Percentiles rank a stretch among this genome's conserved stretches.
phyloP scores from a whole-genome alignment of 2,329 filamentous ascomycete species.

The Alternaria sp. region DNA sequence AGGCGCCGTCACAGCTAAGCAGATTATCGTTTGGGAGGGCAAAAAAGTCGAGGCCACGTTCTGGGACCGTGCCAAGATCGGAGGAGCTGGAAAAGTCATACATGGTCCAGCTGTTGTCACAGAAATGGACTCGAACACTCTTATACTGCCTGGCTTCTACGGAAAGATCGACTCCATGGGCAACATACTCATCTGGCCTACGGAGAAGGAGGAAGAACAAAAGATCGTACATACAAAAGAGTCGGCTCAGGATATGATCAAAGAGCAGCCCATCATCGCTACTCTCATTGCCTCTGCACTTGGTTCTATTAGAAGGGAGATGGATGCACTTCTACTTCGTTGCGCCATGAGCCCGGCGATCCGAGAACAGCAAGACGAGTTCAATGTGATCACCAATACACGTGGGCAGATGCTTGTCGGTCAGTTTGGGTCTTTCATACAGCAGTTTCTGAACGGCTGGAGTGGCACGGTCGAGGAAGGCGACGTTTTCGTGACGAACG shows the following conservation, averaged over 20 bases:
- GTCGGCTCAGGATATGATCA: constrained; percentile 50
- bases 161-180: constrained; percentile 60
- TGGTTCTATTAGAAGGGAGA: constrained; percentile 59
- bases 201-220: constrained; percentile 40
- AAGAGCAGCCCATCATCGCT: constrained; percentile 54
- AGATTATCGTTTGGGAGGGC: constrained; percentile 54
- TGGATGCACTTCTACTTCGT: constrained; percentile 62
- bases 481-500: constrained; percentile 62
- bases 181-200: constrained; percentile 59
- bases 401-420: constrained; percentile 62
- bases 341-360: constrained; percentile 62
- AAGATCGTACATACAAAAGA: constrained; percentile 49
- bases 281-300: constrained; percentile 58
- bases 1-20: constrained; percentile 51
- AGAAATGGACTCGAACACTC: constrained; percentile 63
- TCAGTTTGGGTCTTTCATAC: constrained; percentile 62
- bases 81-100: constrained; percentile 53
- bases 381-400: constrained; percentile 62
- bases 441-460: constrained; percentile 58
- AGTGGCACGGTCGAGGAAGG: constrained; percentile 60
- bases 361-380: constrained; percentile 62
- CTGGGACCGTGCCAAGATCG: constrained; percentile 57
- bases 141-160: constrained; percentile 59
- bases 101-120: constrained; percentile 59
- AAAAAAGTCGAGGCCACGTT: constrained; percentile 54